phyloP scores from a whole-genome alignment of 148 eudicot genomes.

The Amaranthus cruentus region DNA sequence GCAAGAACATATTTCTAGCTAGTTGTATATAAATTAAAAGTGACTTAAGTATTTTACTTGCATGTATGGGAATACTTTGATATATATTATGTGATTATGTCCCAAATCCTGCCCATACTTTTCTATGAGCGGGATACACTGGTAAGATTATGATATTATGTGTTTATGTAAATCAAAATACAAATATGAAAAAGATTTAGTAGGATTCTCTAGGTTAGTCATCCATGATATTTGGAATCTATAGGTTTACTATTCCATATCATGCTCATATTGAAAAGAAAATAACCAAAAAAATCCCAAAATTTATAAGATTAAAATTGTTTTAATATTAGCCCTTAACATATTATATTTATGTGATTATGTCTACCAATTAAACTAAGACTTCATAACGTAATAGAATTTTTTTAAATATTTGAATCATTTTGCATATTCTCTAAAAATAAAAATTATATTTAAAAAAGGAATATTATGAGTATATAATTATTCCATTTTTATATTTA shows the following conservation, averaged over 20 bases:
- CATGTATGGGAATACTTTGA: too few species aligned
- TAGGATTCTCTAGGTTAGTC: not conserved
- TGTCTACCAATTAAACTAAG: not conserved
- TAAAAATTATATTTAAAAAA: not conserved
- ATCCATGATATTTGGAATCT: not conserved
- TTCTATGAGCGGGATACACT: too few species aligned
- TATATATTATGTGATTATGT: too few species aligned
- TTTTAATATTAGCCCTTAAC: not conserved
- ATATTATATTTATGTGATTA: too few species aligned
- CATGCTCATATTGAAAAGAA: not conserved
- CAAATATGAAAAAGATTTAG: not conserved
- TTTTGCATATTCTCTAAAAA: conserved; percentile 8
- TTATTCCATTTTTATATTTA: too few species aligned
- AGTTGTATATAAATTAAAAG: too few species aligned
- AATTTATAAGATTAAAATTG: not conserved
- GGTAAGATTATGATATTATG: too few species aligned
- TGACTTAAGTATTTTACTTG: too few species aligned
- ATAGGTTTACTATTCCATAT: conserved; percentile 1
- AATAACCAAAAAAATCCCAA: not conserved
- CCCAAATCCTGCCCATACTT: too few species aligned
- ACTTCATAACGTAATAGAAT: not conserved
- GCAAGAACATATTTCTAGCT: too few species aligned
- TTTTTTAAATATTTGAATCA: not conserved
- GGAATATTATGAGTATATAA: not conserved
- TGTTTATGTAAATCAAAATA: too few species aligned